Base-by-base conservation (phyloP, 768 basidiomycete genomes). In the Lentinula sp. region DNA sequence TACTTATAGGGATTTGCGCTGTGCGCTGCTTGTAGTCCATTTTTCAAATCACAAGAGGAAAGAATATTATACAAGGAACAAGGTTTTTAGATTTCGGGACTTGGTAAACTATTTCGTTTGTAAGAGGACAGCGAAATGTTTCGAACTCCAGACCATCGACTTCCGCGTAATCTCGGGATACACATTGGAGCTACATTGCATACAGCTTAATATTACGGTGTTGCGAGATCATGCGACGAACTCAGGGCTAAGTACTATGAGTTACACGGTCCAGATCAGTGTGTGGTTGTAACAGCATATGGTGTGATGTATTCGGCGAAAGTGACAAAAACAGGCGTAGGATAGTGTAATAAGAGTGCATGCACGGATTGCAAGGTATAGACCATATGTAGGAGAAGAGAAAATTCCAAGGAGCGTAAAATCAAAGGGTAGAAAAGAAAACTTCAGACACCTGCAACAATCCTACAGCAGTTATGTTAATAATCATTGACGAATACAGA, bases 361-460 rank as follows among this genome's bases (percentile, higher is more conserved):
- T n/a, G 43, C n/a, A 43, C 56, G 28, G 28, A 28, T 28, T 28
- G 28, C 28, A n/a, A 51, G 35, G 50, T 20, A 48, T 48, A 48
- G 46, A 48, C 46, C 46, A 48, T 48, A 48, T 48, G 50, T 51
- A 51, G 16, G 20, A 23, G 50, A 28, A 28, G 4, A 36, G 33
- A 51, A 35, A 35, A 33, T 15, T n/a, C 20, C 28, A 23, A 51
- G 32, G 35, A n/a, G 15, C 3, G 33, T 20, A 32, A 15, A 23
- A 16, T 10, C 32, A 56, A 28, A 16, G 4, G 16, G 12, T 28
- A 32, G 0, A 57, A 57, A 18, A 15, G 13, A 56, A 18, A 35
- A 18, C 57, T n/a, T 67, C 69, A 85, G 37, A 86, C 85, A 60
- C 85, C 85, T 46, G 85, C 85, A 35, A 86, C 85, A 61, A 86